These are phyloP conservation scores for Scenedesmus sp. DNA, from an alignment of 163 green algal genomes.

Conservation along the genomic window DNA sequence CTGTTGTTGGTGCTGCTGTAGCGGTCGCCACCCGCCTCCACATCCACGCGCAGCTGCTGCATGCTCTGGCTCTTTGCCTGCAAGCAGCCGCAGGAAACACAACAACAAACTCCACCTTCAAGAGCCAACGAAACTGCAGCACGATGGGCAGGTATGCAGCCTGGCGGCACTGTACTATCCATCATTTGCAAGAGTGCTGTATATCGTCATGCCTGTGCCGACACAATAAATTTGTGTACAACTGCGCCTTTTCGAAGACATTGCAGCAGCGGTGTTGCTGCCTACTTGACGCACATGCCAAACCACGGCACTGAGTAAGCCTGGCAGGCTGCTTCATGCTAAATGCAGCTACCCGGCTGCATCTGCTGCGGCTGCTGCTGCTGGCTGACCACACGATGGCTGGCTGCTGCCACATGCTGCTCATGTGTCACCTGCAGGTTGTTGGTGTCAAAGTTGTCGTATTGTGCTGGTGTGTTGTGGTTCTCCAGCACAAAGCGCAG, in stretches of 20 bases:
- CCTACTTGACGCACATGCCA: no score
- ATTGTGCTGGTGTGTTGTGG: neutral
- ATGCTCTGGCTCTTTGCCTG: neutral
- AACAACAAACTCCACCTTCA: neutral
- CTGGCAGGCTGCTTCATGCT: neutral
- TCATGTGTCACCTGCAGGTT: constrained; percentile 1
- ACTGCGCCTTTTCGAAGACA: no score
- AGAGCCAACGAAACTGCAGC: no score
- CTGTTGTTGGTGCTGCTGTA: constrained; percentile 48
- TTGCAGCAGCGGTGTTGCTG: neutral
- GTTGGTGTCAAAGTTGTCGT: constrained; percentile 44
- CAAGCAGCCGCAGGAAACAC: neutral
- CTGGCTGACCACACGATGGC: no score
- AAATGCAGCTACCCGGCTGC: neutral
- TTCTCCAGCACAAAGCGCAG: constrained; percentile 25
- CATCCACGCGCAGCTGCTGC: constrained; percentile 38
- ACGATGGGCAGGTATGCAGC: no score
- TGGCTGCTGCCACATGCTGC: neutral
- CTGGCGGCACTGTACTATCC: no score
- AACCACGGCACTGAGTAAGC: no score
- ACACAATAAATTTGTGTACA: no score
- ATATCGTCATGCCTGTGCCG: no score
- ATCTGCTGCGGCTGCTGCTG: neutral
- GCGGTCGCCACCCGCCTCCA: constrained; percentile 11
- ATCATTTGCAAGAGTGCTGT: no score